Conservation (phyloP, 371 early-diverging fungal genomes). For the Rhizopus microsporus region DNA sequence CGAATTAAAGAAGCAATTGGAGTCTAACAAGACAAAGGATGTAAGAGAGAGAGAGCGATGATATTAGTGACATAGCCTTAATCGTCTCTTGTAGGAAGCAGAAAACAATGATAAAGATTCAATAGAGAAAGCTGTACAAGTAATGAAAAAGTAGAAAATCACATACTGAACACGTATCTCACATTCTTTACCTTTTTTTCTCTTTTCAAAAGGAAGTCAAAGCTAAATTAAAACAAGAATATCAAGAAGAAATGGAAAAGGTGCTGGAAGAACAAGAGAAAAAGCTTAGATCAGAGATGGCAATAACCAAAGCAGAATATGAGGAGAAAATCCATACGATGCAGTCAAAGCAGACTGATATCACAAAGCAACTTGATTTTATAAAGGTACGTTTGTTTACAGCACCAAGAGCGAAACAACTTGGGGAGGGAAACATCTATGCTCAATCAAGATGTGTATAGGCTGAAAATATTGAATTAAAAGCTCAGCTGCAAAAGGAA, state of each 20-base stretch:
- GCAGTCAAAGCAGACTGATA: neutral
- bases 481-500: conserved; percentile 2
- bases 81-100: neutral
- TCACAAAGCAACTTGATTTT: conserved; percentile 2
- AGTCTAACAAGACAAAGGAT: conserved; percentile 5
- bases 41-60: conserved; percentile 5
- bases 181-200: too few relatives aligned
- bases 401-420: conserved; percentile 7
- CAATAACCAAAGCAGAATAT: conserved; percentile 2
- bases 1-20: conserved; percentile 6
- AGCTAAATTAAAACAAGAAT: conserved; percentile 4
- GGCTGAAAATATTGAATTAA: conserved; percentile 13
- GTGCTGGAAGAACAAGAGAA: conserved; percentile 12
- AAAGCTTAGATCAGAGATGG: conserved; percentile 7
- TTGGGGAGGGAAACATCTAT: conserved; percentile 3
- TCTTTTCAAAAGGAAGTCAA: neutral
- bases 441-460: conserved; percentile 1
- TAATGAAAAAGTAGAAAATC: conserved; percentile 8
- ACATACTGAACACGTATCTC: conserved; percentile 6
- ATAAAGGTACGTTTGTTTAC: neutral
- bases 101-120: conserved; percentile 1
- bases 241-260: conserved; percentile 12
- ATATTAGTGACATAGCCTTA: neutral
- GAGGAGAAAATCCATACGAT: neutral
- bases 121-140: conserved; percentile 5